A percentile compares a stretch with the other conserved stretches of the same genome.
phyloP scores from a whole-genome alignment of 2,329 filamentous ascomycete species.

The Aureobasidium lini region DNA sequence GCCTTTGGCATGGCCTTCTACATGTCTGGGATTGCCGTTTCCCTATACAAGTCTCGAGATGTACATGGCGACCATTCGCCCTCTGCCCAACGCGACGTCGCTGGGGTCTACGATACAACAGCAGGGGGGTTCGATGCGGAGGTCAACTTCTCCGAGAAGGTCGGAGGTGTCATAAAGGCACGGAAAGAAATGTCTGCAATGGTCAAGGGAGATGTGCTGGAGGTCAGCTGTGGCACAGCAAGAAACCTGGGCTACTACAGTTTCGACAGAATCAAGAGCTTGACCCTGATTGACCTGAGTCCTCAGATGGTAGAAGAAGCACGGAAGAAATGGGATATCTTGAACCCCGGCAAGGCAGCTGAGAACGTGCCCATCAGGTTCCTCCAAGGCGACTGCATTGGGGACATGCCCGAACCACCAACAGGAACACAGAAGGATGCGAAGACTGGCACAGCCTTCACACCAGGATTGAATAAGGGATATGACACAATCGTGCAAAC shows the following conservation, averaged over 20 bases:
- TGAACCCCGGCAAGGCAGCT: slow-evolving; percentile 22
- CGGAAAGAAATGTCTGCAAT: slow-evolving; percentile 34
- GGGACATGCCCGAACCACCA: slow-evolving; percentile 36
- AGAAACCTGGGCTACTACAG: slow-evolving; percentile 41
- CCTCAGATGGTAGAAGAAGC: slow-evolving; percentile 42
- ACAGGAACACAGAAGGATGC: neutral
- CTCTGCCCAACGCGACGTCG: slow-evolving; percentile 32
- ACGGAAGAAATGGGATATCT: slow-evolving; percentile 40
- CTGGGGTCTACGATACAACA: slow-evolving; percentile 38
- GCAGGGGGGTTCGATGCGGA: slow-evolving; percentile 42
- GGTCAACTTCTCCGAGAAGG: slow-evolving; percentile 36
- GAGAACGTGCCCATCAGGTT: slow-evolving; percentile 26
- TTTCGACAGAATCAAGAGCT: slow-evolving; percentile 29
- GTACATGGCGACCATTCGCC: neutral
- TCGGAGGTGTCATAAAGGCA: slow-evolving; percentile 34
- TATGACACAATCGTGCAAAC: slow-evolving; percentile 46
- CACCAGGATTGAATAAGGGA: slow-evolving; percentile 24
- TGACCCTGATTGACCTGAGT: slow-evolving; percentile 42
- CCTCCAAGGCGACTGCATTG: slow-evolving; percentile 37
- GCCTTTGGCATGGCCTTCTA: slow-evolving; percentile 37
- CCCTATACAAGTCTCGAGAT: slow-evolving; percentile 17
- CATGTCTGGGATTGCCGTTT: slow-evolving; percentile 29
- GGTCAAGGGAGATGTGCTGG: slow-evolving; percentile 41
- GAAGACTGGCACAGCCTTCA: neutral
- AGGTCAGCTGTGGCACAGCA: slow-evolving; percentile 43